A percentile compares a stretch with the other conserved stretches of the same genome.
Conservation (phyloP, 352 stramenopile genomes). For the Ophiocytium majus region DNA sequence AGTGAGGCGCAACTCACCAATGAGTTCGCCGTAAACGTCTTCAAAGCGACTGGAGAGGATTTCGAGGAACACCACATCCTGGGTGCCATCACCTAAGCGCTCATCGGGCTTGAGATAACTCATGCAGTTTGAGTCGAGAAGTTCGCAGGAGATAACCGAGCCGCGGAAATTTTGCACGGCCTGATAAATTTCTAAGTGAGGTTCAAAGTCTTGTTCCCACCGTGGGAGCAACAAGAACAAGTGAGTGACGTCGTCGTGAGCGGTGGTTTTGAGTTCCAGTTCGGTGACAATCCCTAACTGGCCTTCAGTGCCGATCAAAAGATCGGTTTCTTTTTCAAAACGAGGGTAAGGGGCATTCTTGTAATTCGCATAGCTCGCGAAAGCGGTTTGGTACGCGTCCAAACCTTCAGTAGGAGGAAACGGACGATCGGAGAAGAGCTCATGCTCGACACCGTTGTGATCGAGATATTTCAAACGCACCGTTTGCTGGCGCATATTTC, state of each 20-base stretch:
- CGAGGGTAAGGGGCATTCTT: constrained; percentile 10
- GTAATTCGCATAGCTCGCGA: not conserved
- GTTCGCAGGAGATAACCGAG: not conserved
- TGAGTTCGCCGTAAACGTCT: not conserved
- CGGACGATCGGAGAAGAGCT: not conserved
- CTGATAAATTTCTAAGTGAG: constrained; percentile 10
- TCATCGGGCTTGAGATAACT: constrained; percentile 11
- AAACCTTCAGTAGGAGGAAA: too few species aligned
- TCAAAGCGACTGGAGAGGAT: not conserved
- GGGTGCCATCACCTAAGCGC: not conserved
- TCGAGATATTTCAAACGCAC: not conserved
- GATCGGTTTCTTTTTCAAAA: constrained; percentile 8
- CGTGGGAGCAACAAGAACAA: not conserved
- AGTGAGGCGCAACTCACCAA: not conserved
- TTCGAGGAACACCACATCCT: constrained; percentile 11
- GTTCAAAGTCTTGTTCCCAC: not conserved
- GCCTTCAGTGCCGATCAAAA: constrained; percentile 7
- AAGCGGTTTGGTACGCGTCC: not conserved
- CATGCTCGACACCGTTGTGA: not conserved
- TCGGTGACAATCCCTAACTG: not conserved
- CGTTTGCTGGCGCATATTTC: not conserved
- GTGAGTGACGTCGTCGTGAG: not conserved
- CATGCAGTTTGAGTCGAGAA: constrained; percentile 5
- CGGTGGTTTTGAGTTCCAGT: not conserved
- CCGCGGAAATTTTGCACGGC: not conserved